Conservation (phyloP, 2,329 filamentous ascomycete species). For the Penicillium janthinellum region DNA sequence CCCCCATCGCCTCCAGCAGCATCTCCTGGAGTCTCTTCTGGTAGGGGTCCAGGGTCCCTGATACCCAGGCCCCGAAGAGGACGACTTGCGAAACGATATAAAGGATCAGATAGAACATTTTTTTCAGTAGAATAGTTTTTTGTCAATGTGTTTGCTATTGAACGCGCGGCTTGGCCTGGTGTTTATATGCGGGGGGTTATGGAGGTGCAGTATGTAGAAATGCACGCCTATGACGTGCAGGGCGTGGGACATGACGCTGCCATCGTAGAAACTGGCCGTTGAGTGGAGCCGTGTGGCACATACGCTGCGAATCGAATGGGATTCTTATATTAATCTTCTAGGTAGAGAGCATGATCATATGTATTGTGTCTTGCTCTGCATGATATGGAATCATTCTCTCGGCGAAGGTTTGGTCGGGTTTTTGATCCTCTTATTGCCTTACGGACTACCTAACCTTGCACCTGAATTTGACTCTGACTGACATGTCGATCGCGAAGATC, state of each 20-base stretch:
- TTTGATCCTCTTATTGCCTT: no score
- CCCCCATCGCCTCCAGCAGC: conserved; percentile 32
- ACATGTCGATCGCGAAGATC: no score
- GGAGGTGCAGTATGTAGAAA: not conserved
- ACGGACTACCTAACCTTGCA: no score
- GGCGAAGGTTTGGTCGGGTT: no score
- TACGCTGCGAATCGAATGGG: conserved; percentile 1
- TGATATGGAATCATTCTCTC: no score
- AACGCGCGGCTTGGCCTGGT: not conserved
- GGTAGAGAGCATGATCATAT: not conserved
- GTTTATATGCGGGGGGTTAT: not conserved
- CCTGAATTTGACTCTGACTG: no score
- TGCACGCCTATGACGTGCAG: conserved; percentile 24
- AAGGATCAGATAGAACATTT: conserved; percentile 21
- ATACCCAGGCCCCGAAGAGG: conserved; percentile 31
- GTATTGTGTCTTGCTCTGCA: no score
- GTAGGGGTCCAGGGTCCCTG: conserved; percentile 32
- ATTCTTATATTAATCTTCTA: not conserved
- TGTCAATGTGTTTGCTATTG: not conserved
- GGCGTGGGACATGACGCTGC: conserved; percentile 21
- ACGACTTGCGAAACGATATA: conserved; percentile 18
- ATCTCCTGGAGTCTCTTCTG: conserved; percentile 34
- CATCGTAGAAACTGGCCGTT: conserved; percentile 5
- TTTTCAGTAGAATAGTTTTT: not conserved
- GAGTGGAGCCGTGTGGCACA: not conserved